These are phyloP conservation scores for Boletus tomentosulus DNA, from an alignment of 768 basidiomycete genomes.

Conservation along the genomic window DNA sequence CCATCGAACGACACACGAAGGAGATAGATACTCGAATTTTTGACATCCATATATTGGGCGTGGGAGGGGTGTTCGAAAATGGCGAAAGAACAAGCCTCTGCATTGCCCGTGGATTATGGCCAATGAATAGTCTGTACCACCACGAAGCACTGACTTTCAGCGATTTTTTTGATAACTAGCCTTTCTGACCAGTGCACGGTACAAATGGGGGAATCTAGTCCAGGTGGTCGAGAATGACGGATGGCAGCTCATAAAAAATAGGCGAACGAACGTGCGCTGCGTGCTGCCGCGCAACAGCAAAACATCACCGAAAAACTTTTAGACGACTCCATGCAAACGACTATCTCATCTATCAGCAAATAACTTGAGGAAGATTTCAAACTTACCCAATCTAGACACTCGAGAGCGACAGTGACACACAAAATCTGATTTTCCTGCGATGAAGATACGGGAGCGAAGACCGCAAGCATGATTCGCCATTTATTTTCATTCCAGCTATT, in stretches of 20 bases:
- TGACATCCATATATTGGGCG: neutral
- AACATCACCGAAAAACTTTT: conserved; percentile 10
- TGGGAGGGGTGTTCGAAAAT: conserved; percentile 8
- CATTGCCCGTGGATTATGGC: neutral
- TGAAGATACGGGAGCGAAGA: conserved; percentile 9
- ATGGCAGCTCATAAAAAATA: conserved; percentile 13
- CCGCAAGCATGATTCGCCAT: conserved; percentile 18
- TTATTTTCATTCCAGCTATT: conserved; percentile 19
- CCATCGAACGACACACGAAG: conserved; percentile 11
- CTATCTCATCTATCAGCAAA: neutral
- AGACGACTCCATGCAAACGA: neutral
- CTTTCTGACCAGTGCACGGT: conserved; percentile 15
- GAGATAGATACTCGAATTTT: conserved; percentile 1
- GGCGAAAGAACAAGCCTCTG: conserved; percentile 9
- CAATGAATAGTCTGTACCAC: conserved; percentile 2
- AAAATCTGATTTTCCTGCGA: conserved; percentile 7
- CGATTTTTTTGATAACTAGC: neutral
- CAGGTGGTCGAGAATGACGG: conserved; percentile 5
- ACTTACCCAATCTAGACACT: conserved; percentile 11
- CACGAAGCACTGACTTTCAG: conserved; percentile 12
- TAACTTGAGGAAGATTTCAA: too few species aligned
- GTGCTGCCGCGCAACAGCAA: conserved; percentile 1
- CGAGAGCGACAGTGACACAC: conserved; percentile 14
- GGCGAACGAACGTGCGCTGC: too few species aligned
- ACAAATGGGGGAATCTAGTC: neutral